These are phyloP conservation scores for Naegleria lovaniensis DNA, from an alignment of 208 protist genomes.

Conservation along the genomic window DNA sequence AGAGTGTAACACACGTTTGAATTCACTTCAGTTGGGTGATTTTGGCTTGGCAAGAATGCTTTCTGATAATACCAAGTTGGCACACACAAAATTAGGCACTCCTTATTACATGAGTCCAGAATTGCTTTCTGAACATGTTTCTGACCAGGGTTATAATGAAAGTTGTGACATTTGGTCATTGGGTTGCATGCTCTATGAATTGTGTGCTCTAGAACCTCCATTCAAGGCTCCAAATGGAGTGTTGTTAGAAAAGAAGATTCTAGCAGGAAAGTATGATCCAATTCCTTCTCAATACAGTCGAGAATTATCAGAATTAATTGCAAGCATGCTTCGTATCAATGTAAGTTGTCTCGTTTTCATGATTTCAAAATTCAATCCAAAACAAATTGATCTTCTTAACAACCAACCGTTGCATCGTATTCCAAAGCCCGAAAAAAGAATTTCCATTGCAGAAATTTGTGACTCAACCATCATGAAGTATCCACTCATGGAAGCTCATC, in stretches of 20 bases:
- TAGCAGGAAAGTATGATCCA: slow-evolving; percentile 36
- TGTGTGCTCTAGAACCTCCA: slow-evolving; percentile 45
- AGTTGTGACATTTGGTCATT: slow-evolving; percentile 43
- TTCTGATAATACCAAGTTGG: slow-evolving; percentile 35
- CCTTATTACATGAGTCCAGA: slow-evolving; percentile 65
- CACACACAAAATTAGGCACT: slow-evolving; percentile 52
- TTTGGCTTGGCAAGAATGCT: slow-evolving; percentile 40
- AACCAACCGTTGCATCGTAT: too few relatives aligned
- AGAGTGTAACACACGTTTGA: too few relatives aligned
- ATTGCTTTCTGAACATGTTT: slow-evolving; percentile 46
- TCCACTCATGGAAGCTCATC: not conserved
- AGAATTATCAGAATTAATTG: not conserved
- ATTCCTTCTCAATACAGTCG: not conserved
- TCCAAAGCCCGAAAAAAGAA: not conserved
- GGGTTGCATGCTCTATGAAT: slow-evolving; percentile 40
- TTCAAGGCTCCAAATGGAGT: slow-evolving; percentile 55
- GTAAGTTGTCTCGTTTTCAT: not conserved
- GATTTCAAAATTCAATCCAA: not conserved
- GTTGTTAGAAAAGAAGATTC: slow-evolving; percentile 50
- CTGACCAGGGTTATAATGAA: slow-evolving; percentile 53
- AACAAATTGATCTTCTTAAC: too few relatives aligned
- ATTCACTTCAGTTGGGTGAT: slow-evolving; percentile 35
- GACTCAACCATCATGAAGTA: not conserved
- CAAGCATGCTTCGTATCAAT: not conserved
- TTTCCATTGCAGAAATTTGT: not conserved